Evolutionary conservation across 495 filamentous ascomycete species (phyloP).

Genomic region (Penicillium lagena): DNA sequence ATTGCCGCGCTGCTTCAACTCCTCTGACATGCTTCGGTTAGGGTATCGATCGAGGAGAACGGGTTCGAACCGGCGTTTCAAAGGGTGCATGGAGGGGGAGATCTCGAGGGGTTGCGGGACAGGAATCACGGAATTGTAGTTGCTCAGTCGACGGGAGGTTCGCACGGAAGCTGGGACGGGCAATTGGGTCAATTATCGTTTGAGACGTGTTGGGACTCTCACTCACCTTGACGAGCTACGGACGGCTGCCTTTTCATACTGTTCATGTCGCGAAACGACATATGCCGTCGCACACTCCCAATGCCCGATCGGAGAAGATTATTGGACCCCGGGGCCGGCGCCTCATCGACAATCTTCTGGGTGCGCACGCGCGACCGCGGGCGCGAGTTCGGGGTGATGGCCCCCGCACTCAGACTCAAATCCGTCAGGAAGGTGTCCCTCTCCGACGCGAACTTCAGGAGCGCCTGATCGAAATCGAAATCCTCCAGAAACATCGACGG

Average conservation of each 20-base stretch:
- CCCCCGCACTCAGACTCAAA: constrained; percentile 81
- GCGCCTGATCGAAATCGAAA: constrained; percentile 86
- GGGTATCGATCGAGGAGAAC: constrained; percentile 92
- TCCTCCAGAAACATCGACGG: constrained; percentile 43
- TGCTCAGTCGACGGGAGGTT: constrained; percentile 83
- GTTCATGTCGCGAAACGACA: constrained; percentile 90
- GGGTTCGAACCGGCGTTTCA: constrained; percentile 90
- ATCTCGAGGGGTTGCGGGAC: constrained; percentile 83
- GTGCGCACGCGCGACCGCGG: constrained; percentile 70
- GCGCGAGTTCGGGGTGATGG: constrained; percentile 61
- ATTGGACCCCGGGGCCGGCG: constrained; percentile 29
- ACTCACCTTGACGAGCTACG: constrained; percentile 69
- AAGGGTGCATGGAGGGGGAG: constrained; percentile 89
- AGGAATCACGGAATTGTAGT: constrained; percentile 97
- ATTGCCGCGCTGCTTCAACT: constrained; percentile 69
- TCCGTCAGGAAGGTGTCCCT: constrained; percentile 91
- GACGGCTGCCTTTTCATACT: constrained; percentile 87
- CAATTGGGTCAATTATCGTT: not conserved
- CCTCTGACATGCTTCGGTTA: constrained; percentile 73
- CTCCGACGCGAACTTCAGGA: constrained; percentile 90
- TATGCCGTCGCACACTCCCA: constrained; percentile 78
- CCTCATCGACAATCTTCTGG: constrained; percentile 78
- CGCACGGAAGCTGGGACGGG: constrained; percentile 67
- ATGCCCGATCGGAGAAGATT: constrained; percentile 46
- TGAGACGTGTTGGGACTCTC: not conserved